Evolutionary conservation across 345 rosid genomes (phyloP).

Genomic region (Angophora floribunda): DNA sequence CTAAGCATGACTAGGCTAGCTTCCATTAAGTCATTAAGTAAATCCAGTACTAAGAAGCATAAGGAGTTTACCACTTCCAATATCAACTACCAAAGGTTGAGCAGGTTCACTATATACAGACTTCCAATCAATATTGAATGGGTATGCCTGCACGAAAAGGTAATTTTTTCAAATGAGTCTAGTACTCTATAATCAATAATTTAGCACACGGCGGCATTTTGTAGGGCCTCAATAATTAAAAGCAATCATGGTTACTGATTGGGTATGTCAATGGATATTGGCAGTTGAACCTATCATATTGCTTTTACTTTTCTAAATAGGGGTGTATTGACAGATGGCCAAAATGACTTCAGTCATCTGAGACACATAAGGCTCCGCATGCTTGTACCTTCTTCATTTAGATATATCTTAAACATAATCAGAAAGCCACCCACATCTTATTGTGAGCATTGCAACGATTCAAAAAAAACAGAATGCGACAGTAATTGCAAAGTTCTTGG

Average conservation of each 20-base stretch:
- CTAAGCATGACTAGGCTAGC: background rate
- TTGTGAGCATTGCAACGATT: background rate
- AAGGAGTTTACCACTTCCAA: conserved; percentile 51
- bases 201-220: background rate
- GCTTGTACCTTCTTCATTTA: background rate
- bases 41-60: background rate
- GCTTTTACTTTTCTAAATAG: background rate
- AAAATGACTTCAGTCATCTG: background rate
- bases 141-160: conserved; percentile 47
- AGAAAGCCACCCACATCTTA: background rate
- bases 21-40: background rate
- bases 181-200: background rate
- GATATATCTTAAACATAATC: background rate
- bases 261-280: background rate
- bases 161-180: background rate
- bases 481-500: background rate
- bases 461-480: background rate
- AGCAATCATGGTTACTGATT: background rate
- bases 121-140: conserved; percentile 45
- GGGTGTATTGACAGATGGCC: background rate
- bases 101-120: conserved; percentile 23
- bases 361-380: background rate
- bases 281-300: background rate
- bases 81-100: conserved; percentile 55
- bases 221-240: background rate